A percentile compares a stretch with the other conserved stretches of the same genome.
Conservation (phyloP, 208 protist genomes). For the Trypanosoma cruzi region DNA sequence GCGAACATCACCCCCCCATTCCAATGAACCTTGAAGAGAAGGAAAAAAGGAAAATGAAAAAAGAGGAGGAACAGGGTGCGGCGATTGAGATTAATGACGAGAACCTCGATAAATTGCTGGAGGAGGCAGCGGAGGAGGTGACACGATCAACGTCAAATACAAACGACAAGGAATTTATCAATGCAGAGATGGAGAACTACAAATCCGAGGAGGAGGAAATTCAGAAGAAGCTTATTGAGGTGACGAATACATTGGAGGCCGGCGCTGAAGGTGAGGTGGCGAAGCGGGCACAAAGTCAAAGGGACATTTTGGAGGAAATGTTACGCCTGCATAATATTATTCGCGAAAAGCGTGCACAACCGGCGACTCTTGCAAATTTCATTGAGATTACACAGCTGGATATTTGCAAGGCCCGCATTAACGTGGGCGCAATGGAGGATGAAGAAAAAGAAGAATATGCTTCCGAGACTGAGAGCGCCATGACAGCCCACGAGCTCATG, state of each 20-base stretch:
- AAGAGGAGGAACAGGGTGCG: conserved; percentile 21
- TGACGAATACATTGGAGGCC: conserved; percentile 31
- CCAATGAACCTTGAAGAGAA: conserved; percentile 16
- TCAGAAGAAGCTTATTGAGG: conserved; percentile 58
- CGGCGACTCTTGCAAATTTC: conserved; percentile 71
- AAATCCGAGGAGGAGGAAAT: conserved; percentile 72
- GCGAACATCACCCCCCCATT: conserved; percentile 64
- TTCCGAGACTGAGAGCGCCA: conserved; percentile 65
- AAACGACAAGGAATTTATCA: conserved; percentile 51
- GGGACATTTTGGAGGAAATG: conserved; percentile 73
- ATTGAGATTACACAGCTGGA: conserved; percentile 65
- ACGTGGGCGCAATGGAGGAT: conserved; percentile 65
- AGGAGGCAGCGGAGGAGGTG: conserved; percentile 79
- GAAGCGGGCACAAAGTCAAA: conserved; percentile 47
- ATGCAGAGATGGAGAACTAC: conserved; percentile 81
- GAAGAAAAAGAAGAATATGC: conserved; percentile 76
- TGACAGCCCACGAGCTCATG: conserved; percentile 78
- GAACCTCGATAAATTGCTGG: conserved; percentile 76
- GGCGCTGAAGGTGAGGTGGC: conserved; percentile 30
- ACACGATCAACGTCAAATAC: conserved; percentile 27
- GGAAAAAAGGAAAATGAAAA: conserved; percentile 21
- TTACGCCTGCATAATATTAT: conserved; percentile 63
- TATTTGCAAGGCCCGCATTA: conserved; percentile 78
- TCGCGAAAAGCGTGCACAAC: conserved; percentile 63
- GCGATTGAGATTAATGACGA: conserved; percentile 26